These are phyloP conservation scores for Anthracocystis panici-leucophaei DNA, from an alignment of 1,284 basidiomycete species.

Conservation along the genomic window DNA sequence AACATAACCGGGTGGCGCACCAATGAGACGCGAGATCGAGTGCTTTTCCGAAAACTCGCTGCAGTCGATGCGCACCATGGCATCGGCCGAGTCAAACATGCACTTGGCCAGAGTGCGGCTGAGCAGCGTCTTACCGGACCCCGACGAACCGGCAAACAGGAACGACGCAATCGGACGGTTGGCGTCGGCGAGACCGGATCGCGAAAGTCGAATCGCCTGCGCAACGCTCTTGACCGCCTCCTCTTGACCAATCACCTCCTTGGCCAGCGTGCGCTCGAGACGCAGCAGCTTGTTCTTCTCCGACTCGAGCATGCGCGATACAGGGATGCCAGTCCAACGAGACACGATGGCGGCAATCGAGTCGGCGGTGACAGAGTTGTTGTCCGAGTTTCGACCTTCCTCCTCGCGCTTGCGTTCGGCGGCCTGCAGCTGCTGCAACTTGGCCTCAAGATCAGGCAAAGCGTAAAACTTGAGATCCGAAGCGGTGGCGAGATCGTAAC, in stretches of 20 bases:
- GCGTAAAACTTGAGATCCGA: slow-evolving; percentile 94
- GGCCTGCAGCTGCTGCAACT: slow-evolving; percentile 74
- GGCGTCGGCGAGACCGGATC: slow-evolving; percentile 74
- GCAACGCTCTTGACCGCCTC: slow-evolving; percentile 75
- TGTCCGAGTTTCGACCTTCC: slow-evolving; percentile 55
- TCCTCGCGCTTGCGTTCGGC: slow-evolving; percentile 71
- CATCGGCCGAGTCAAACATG: slow-evolving; percentile 74
- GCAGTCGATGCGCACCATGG: slow-evolving; percentile 75
- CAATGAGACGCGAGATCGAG: slow-evolving; percentile 73
- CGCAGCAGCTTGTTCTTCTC: slow-evolving; percentile 66
- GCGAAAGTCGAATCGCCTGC: slow-evolving; percentile 74
- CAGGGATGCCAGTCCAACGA: slow-evolving; percentile 72
- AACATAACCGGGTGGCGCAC: slow-evolving; percentile 79
- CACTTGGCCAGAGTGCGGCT: slow-evolving; percentile 70
- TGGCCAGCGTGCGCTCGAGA: slow-evolving; percentile 61
- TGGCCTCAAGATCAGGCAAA: slow-evolving; percentile 85
- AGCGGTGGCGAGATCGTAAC: slow-evolving; percentile 72
- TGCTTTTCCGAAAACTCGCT: slow-evolving; percentile 73
- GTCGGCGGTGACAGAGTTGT: slow-evolving; percentile 64
- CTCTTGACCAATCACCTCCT: slow-evolving; percentile 73
- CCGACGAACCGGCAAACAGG: slow-evolving; percentile 71
- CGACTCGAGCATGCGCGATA: slow-evolving; percentile 69
- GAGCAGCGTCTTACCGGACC: slow-evolving; percentile 75
- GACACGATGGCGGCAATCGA: slow-evolving; percentile 74
- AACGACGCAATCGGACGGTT: slow-evolving; percentile 73